Conservation (phyloP, 2,329 filamentous ascomycete genomes). For the Penicillium palitans region DNA sequence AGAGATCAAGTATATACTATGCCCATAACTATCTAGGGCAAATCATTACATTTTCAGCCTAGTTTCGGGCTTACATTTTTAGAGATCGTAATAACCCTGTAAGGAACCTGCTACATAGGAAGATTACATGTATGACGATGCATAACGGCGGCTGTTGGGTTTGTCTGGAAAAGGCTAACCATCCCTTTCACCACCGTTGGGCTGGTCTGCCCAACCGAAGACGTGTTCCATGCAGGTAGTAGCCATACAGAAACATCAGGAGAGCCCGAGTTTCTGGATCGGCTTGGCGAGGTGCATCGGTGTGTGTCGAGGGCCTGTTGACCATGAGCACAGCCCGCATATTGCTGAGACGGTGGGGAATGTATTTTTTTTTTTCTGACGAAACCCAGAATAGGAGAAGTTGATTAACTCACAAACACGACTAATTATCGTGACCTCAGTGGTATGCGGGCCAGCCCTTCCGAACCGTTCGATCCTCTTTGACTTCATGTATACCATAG, state of each 20-base stretch:
- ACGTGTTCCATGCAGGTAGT: conserved; percentile 18
- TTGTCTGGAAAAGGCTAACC: conserved; percentile 23
- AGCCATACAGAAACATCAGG: conserved; percentile 18
- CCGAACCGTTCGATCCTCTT: conserved; percentile 20
- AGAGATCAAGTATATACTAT: conserved; percentile 17
- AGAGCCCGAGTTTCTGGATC: conserved; percentile 37
- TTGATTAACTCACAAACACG: conserved; percentile 5
- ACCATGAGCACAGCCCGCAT: conserved; percentile 33
- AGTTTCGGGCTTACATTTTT: background rate
- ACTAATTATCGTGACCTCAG: conserved; percentile 12
- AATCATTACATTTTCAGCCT: background rate
- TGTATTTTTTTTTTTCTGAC: background rate
- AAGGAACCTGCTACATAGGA: conserved; percentile 1
- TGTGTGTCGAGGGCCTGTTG: conserved; percentile 28
- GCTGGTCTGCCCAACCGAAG: conserved; percentile 23
- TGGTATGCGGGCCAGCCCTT: conserved; percentile 18
- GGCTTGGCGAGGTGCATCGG: conserved; percentile 38
- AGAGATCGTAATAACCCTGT: background rate
- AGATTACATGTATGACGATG: conserved; percentile 5
- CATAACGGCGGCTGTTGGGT: conserved; percentile 20
- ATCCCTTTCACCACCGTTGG: conserved; percentile 21
- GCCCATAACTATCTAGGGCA: conserved; percentile 14
- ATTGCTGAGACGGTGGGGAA: conserved; percentile 6
- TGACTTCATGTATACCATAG: conserved; percentile 21
- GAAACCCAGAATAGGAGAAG: conserved; percentile 5